phyloP scores from a whole-genome alignment of 768 basidiomycete species.

The Bullera alba region DNA sequence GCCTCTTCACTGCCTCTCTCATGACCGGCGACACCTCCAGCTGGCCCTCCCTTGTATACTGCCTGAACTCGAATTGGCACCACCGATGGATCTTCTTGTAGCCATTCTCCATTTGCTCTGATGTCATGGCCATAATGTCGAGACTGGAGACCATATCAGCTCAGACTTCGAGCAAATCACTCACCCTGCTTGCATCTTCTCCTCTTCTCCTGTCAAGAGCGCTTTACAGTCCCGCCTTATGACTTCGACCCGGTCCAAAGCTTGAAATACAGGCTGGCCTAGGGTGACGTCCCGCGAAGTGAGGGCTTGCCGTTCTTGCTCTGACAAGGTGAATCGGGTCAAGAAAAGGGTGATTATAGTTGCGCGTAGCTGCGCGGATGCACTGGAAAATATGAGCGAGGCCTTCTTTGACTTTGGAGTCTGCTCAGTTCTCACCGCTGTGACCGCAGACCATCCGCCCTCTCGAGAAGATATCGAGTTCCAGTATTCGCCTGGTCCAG shows the following conservation, averaged over 20 bases:
- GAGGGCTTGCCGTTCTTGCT: constrained; percentile 65
- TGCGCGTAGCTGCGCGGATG: constrained; percentile 53
- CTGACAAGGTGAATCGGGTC: constrained; percentile 70
- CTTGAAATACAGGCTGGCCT: constrained; percentile 66
- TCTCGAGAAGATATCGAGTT: constrained; percentile 71
- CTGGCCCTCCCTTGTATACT: constrained; percentile 63
- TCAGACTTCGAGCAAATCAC: constrained; percentile 11
- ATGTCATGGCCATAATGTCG: constrained; percentile 81
- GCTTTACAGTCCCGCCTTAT: constrained; percentile 80
- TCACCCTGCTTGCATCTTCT: constrained; percentile 46
- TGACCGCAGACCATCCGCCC: constrained; percentile 53
- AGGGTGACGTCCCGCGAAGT: constrained; percentile 72
- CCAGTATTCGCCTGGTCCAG: constrained; percentile 67
- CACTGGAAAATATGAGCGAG: constrained; percentile 7
- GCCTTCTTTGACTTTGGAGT: neutral
- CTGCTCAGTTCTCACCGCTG: constrained; percentile 36
- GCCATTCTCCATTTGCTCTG: constrained; percentile 74
- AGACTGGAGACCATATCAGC: constrained; percentile 51
- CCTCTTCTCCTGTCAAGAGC: constrained; percentile 63
- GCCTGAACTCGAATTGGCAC: constrained; percentile 75
- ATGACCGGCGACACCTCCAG: constrained; percentile 60
- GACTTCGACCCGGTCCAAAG: constrained; percentile 75
- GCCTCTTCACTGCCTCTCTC: constrained; percentile 64
- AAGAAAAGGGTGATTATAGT: constrained; percentile 75
- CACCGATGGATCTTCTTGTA: constrained; percentile 84